Evolutionary conservation across 148 eudicot genomes (phyloP), one percentile per base, ranked within the genome.

Genomic region (Hydrangea macrophylla): DNA sequence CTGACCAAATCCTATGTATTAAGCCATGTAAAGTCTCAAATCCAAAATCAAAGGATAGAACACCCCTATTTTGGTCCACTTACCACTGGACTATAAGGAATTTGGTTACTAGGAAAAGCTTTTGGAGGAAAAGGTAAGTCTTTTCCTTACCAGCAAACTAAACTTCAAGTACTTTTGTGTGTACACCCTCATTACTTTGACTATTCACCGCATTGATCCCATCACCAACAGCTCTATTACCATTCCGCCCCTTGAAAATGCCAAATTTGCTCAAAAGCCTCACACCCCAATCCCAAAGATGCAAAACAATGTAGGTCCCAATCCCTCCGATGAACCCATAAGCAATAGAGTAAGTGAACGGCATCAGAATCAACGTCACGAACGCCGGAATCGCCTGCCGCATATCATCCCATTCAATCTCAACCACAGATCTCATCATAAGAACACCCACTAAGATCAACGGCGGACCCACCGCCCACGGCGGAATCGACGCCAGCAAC

Each of bases 381-480:
- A 93, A 93, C 25, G 96, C 98, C 64, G 96, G 98, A 0, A 93
- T 88, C 12, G 95, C 98, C 79, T 93, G 79, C 62, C 79, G 73
- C 98, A 93, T 90, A 13, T 93, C 92, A 7, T 74, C 79, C 98
- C 98, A 93, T 2, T 90, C 76, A n/a, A 93, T 85, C 74, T 93
- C 98, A 54, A 83, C 85, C 78, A 90, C 90, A 18, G 98, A 75
- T 57, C 35, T 80, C 92, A 93, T 93, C 96, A 93, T 93, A 75
- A 93, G 22, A 3, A 90, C 98, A 9, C 98, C 98, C 30, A 90
- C 98, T 50, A 93, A 61, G 10, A 93, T 80, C 76, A 93, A 64
- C 61, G 98, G 97, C 54, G 97, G 96, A 35, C 98, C 98, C 23
- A 94, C 98, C 44, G 98, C 98, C 98, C 98, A 94, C 35, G 97